Conservation (phyloP, 1,284 basidiomycete species). For the Sphagnurus paluster region DNA sequence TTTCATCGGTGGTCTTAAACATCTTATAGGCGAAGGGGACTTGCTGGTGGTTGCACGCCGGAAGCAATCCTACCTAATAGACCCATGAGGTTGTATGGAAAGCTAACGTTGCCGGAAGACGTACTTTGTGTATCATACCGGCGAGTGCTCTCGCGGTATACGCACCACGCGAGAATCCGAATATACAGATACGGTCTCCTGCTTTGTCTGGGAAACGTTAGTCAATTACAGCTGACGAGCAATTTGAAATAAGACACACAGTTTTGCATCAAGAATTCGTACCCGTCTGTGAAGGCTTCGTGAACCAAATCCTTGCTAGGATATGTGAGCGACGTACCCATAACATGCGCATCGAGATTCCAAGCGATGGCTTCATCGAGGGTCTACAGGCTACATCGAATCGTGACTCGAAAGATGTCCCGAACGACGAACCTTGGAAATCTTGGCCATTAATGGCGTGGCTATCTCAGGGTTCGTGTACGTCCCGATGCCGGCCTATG, state of each 20-base stretch:
- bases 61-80: constrained; percentile 50
- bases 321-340: constrained; percentile 29
- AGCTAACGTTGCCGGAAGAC: background rate
- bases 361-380: constrained; percentile 50
- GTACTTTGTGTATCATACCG: constrained; percentile 21
- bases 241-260: constrained; percentile 28
- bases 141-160: constrained; percentile 20
- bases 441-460: constrained; percentile 32
- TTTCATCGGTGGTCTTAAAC: constrained; percentile 49
- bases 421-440: constrained; percentile 30
- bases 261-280: constrained; percentile 67
- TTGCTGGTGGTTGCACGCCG: constrained; percentile 56
- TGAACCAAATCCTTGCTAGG: background rate
- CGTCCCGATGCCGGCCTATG: constrained; percentile 51
- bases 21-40: constrained; percentile 71
- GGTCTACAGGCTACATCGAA: constrained; percentile 22
- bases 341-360: constrained; percentile 53
- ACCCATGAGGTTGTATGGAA: background rate
- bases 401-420: background rate
- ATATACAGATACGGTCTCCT: constrained; percentile 20
- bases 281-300: constrained; percentile 40
- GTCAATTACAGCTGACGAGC: background rate
- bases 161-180: constrained; percentile 22
- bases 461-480: constrained; percentile 45
- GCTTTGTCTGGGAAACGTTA: constrained; percentile 1